Evolutionary conservation across 2,329 filamentous ascomycete species (phyloP).

Genomic region (Penicillium oxalicum): DNA sequence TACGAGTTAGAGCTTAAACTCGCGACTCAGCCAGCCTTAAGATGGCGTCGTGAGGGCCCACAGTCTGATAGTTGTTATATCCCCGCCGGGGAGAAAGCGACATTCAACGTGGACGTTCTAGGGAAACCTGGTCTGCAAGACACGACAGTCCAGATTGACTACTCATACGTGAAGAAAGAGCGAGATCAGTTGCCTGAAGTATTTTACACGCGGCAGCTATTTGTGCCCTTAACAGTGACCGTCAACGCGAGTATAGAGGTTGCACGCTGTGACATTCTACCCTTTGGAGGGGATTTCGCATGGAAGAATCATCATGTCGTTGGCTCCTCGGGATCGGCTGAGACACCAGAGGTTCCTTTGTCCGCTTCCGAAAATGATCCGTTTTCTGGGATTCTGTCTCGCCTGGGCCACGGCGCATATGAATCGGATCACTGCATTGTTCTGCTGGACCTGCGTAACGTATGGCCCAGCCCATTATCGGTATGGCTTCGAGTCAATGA

Average conservation of each 20-base stretch:
- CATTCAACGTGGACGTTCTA: conserved; percentile 76
- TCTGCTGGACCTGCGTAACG: conserved; percentile 78
- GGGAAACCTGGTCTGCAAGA: conserved; percentile 79
- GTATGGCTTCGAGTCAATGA: conserved; percentile 53
- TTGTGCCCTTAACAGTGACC: conserved; percentile 74
- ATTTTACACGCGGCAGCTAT: conserved; percentile 80
- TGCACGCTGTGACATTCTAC: conserved; percentile 69
- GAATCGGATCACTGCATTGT: conserved; percentile 66
- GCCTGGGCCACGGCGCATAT: conserved; percentile 38
- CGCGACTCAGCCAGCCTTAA: conserved; percentile 62
- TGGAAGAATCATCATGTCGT: conserved; percentile 46
- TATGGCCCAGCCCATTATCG: conserved; percentile 75
- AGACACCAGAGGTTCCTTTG: conserved; percentile 9
- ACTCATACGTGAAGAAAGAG: conserved; percentile 69
- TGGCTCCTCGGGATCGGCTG: conserved; percentile 3
- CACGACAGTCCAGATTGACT: conserved; percentile 77
- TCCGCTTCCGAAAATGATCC: conserved; percentile 31
- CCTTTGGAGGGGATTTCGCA: conserved; percentile 64
- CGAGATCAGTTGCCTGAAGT: conserved; percentile 61
- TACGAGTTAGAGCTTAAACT: conserved; percentile 82
- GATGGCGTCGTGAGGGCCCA: conserved; percentile 47
- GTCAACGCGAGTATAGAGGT: conserved; percentile 89
- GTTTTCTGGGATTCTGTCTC: conserved; percentile 43
- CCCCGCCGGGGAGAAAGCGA: conserved; percentile 59
- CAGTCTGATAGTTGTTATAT: conserved; percentile 55